Evolutionary conservation across 306 rosid genomes (phyloP).

Genomic region (Lathyrus tuberosus): DNA sequence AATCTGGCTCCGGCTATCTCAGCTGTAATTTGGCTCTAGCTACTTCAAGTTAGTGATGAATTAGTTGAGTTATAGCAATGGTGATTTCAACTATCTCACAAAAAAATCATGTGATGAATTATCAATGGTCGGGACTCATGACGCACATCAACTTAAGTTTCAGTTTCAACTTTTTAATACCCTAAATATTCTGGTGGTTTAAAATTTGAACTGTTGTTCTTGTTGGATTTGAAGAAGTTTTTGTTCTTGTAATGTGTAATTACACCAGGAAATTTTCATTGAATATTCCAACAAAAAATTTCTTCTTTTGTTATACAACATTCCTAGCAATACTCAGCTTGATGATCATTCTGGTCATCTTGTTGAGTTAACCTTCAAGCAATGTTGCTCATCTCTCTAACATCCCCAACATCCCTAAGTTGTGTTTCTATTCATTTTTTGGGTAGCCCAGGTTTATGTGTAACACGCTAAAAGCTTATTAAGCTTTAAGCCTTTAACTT

Average conservation of each 20-base stretch:
- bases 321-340: not conserved
- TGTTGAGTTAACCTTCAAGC: not conserved
- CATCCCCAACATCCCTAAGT: not conserved
- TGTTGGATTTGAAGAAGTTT: not conserved
- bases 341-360: not conserved
- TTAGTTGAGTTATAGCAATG: not conserved
- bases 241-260: not conserved
- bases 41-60: constrained; percentile 5
- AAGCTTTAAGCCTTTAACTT: not conserved
- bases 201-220: not conserved
- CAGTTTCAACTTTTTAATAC: not conserved
- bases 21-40: not conserved
- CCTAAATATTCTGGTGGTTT: not conserved
- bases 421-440: not conserved
- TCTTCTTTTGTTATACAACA: not conserved
- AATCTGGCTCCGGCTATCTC: not conserved
- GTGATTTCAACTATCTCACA: not conserved
- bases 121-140: not conserved
- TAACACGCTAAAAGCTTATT: not conserved
- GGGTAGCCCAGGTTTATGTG: not conserved
- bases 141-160: not conserved
- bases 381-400: not conserved
- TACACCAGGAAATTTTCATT: not conserved
- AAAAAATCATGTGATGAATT: not conserved
- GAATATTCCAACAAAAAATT: not conserved